Base-by-base conservation (phyloP, 352 stramenopile species). In the Globisporangium iwayamae region DNA sequence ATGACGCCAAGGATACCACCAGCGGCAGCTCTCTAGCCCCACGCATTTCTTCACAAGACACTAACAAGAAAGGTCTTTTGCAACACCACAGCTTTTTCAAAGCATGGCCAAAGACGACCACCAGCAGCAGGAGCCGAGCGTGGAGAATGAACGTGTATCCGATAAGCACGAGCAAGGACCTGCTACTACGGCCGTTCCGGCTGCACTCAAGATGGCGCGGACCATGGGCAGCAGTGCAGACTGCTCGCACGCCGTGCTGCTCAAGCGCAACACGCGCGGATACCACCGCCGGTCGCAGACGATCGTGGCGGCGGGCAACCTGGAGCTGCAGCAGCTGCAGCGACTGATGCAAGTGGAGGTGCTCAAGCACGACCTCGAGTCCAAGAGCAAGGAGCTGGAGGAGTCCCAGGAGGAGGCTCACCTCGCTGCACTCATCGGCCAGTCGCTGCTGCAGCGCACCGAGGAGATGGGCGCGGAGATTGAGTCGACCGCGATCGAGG, bases 321-420 rank as follows among this genome's bases (percentile, higher is more conserved):
- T 79, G 6, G 74, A 82, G 55, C 48, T 78, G 41, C 72, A 73
- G 45, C 72, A 75, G 25, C 54, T 82, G 6, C 72, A 80, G 38
- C 68, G 71, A 18, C 61, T 72, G 16, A 76, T 71, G 53, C 70
- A 76, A 20, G 71, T 86, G 38, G 67, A 86, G 14, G 70, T 73
- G n/a, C 56, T 86, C 16, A 73, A 83, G 38, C 66, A 67, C n/a
- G 75, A 81, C 50, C 69, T 86, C 28, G 75, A 80, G 56, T 77
- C 62, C 20, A 77, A 78, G 54, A 83, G 60, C 63, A 81, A 78
- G 48, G 77, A 71, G 18, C 67, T 85, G 7, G 72, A 81, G 45
- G 73, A 79, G 34, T 80, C 72, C 1, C 73, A 83, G 25, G 77
- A 85, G 59, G 77, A 85, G 43, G 72, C 72, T 28, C 73, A 76